Base-by-base conservation (phyloP, 2,329 filamentous ascomycete species). In the Chrysosporium keratinophilum region DNA sequence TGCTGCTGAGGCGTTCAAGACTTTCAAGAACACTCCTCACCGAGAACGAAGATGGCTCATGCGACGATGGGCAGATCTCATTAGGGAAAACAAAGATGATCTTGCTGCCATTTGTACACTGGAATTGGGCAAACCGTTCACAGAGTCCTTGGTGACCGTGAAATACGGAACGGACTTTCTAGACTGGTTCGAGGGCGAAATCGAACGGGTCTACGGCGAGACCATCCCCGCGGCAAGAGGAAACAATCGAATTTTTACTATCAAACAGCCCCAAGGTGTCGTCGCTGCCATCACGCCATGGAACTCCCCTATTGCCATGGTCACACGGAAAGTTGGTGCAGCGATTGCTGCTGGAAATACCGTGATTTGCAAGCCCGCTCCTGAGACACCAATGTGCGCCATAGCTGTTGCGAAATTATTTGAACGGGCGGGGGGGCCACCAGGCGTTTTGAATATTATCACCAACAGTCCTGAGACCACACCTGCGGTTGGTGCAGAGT, bases 381-480 rank as follows among this genome's bases (percentile, higher is more conserved):
- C 83, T 47, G 88, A 95, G 73, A 94, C 89, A 1, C 89, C 89
- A 0, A 87, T 88, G 65, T 91, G 87, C 20, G 80, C 86, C 0
- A 80, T 91, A 28, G 88, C 88, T 1, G 46, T 59, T 14, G 58
- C 58, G 3, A 55, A 56, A 11, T 33, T 59, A n/a, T 55, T 54
- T 39, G 53, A 58, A 20, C 47, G 52, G 11, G 57, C 58, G 4
- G 60, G 56, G 11, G 47, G 51, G 15, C 57, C 59, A 7, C 14
- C 47, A 3, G 54, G 55, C 34, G 87, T 93, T 1, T 78, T 95
- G 60, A 95, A 95, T 71, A 74, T 95, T 52, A 75, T 95, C 57
- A 89, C 87, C 1, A 78, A 85, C 0, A 34, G 47, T 44, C 71
- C 85, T 2, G 71, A 81, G 39, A 89, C 91, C 69, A 94, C 87